Conservation (phyloP, 2,329 filamentous ascomycete genomes). For the Myriosclerotinia scirpicola region DNA sequence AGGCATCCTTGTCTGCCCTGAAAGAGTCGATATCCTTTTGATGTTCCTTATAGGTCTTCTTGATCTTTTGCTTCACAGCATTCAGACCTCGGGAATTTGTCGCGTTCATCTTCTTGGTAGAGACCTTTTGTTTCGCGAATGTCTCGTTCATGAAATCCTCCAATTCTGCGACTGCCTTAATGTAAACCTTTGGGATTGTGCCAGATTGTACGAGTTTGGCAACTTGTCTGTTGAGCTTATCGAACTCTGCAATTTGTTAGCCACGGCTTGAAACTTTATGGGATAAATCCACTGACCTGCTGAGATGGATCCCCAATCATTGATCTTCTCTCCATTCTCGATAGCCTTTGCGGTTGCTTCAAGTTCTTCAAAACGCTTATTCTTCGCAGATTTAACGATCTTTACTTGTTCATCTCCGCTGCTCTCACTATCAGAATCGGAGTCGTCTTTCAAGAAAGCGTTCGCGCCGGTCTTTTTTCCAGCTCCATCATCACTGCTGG, state of each 20-base stretch:
- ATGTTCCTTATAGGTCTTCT: slow-evolving; percentile 98
- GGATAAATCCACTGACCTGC: slow-evolving; percentile 59
- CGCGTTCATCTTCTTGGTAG: slow-evolving; percentile 98
- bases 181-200: slow-evolving; percentile 84
- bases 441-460: slow-evolving; percentile 77
- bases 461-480: slow-evolving; percentile 68
- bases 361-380: slow-evolving; percentile 93
- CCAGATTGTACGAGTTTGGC: slow-evolving; percentile 74
- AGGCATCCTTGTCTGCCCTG: slow-evolving; percentile 79
- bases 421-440: slow-evolving; percentile 70
- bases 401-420: slow-evolving; percentile 84
- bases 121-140: slow-evolving; percentile 92
- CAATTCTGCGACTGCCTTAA: slow-evolving; percentile 89
- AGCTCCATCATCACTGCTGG: slow-evolving; percentile 64
- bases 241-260: slow-evolving; percentile 67
- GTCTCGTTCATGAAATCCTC: slow-evolving; percentile 95
- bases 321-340: slow-evolving; percentile 96
- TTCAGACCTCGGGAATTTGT: slow-evolving; percentile 92
- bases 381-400: slow-evolving; percentile 95
- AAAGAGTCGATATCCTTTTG: slow-evolving; percentile 84
- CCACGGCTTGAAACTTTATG: slow-evolving; percentile 33
- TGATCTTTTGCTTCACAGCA: slow-evolving; percentile 95
- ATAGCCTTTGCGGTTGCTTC: slow-evolving; percentile 87
- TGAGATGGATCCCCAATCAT: slow-evolving; percentile 93
- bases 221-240: slow-evolving; percentile 88